Evolutionary conservation across 306 rosid species (phyloP), one percentile per base, ranked within the genome.

Genomic region (Fagus crenata): DNA sequence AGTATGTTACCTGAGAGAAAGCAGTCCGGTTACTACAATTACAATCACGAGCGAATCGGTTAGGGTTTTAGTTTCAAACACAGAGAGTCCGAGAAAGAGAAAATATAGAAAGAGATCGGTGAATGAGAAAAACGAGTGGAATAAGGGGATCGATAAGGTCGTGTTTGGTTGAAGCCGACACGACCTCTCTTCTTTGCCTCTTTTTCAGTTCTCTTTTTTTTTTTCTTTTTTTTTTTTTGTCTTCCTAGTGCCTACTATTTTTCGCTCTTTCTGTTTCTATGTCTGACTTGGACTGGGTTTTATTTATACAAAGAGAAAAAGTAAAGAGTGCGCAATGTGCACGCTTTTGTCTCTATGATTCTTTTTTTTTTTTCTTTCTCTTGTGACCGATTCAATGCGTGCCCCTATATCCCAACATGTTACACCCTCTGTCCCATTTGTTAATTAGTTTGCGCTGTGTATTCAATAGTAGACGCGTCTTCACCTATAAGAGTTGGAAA

Each of bases 81-180:
- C 85, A 75, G 67, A 81, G 73, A 68, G 28, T 22, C 28, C 28
- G 72, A 37, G 43, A 82, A 60, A 69, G 80, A 61, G 46, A 49
- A 72, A 22, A 22, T 22, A 22, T 22, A 7, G 64, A 67, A 53
- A 69, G 61, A 61, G 33, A n/a, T 2, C 15, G 1, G 49, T 11
- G n/a, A 69, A 22, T 22, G 28, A 75, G 87, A 81, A 81, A 75
- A 70, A 54, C 67, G 39, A 77, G 71, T 69, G 76, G 71, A 53
- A 36, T 7, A 46, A 7, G 51, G 74, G 15, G 51, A 79, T 87
- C 83, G 84, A 87, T 87, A 85, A 87, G 98, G 87, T 91, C 84
- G 89, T 93, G 97, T 89, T 94, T 89, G 96, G 92, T 83, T 77
- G 87, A 90, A 84, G 93, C 97, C 97, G 97, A 94, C 98, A 94